A percentile compares a stretch with the other conserved stretches of the same genome.
Evolutionary conservation across 768 basidiomycete genomes (phyloP).

Genomic region (Kwoniella dendrophila): DNA sequence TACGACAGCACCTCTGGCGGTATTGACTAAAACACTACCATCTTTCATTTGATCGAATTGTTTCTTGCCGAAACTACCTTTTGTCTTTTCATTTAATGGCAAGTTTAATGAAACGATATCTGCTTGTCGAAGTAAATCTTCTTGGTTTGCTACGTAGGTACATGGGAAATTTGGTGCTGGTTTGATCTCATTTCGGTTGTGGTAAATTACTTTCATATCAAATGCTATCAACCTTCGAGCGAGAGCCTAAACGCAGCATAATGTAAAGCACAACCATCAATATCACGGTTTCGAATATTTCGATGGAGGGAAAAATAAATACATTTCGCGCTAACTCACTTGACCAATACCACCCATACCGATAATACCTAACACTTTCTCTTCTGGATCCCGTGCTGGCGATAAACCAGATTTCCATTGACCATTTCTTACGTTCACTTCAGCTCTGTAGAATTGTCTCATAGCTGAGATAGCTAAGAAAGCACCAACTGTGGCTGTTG

Average conservation of each 20-base stretch:
- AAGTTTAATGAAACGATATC: slow-evolving; percentile 87
- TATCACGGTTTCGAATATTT: neutral
- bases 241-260: slow-evolving; percentile 61
- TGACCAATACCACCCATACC: slow-evolving; percentile 56
- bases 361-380: slow-evolving; percentile 55
- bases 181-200: slow-evolving; percentile 59
- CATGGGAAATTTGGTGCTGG: slow-evolving; percentile 70
- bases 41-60: slow-evolving; percentile 77
- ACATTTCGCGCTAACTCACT: slow-evolving; percentile 12
- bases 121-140: slow-evolving; percentile 67
- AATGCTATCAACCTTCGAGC: slow-evolving; percentile 64
- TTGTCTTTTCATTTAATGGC: slow-evolving; percentile 73
- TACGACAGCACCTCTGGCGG: slow-evolving; percentile 85
- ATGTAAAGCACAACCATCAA: neutral
- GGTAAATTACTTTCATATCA: slow-evolving; percentile 85
- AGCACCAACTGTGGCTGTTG: slow-evolving; percentile 64
- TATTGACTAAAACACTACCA: slow-evolving; percentile 79
- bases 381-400: slow-evolving; percentile 54
- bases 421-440: slow-evolving; percentile 21
- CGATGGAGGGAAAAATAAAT: too few relatives aligned
- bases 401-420: slow-evolving; percentile 29
- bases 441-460: slow-evolving; percentile 37
- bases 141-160: slow-evolving; percentile 68
- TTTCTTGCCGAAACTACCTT: slow-evolving; percentile 71
- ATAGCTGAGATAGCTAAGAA: slow-evolving; percentile 45